These are phyloP conservation scores for Penicillium sp. DNA, from an alignment of 2,329 filamentous ascomycete genomes.

Conservation along the genomic window DNA sequence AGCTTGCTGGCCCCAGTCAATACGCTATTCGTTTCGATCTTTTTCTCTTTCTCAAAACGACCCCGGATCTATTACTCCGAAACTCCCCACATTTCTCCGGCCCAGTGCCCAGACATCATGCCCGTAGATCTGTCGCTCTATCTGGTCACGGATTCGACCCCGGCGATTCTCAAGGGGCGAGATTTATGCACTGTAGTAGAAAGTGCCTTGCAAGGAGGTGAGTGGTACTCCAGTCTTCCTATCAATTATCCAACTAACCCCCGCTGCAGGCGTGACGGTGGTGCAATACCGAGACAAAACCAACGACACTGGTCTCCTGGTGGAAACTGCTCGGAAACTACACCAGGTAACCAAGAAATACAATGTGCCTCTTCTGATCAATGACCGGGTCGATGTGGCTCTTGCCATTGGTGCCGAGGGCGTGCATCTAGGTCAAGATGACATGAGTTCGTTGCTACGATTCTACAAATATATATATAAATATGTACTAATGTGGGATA, in stretches of 20 bases:
- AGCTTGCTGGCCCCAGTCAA: background rate
- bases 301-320: constrained; percentile 68
- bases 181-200: constrained; percentile 73
- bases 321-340: constrained; percentile 68
- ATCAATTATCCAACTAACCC: constrained; percentile 23
- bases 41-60: background rate
- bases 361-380: constrained; percentile 80
- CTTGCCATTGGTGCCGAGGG: constrained; percentile 84
- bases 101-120: constrained; percentile 29
- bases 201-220: constrained; percentile 71
- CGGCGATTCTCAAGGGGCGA: constrained; percentile 70
- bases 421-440: constrained; percentile 93
- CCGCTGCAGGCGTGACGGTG: constrained; percentile 62
- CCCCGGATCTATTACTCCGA: background rate
- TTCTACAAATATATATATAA: background rate
- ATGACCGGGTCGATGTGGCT: constrained; percentile 88
- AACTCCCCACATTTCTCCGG: background rate
- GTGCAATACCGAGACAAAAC: constrained; percentile 92
- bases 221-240: constrained; percentile 15
- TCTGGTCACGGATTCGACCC: constrained; percentile 90
- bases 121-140: constrained; percentile 77
- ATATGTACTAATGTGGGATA: background rate
- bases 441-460: constrained; percentile 62
- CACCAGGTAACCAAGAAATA: constrained; percentile 68
- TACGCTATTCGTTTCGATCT: background rate